Conservation (phyloP, 2,329 filamentous ascomycete genomes). For the Talaromyces sp. region DNA sequence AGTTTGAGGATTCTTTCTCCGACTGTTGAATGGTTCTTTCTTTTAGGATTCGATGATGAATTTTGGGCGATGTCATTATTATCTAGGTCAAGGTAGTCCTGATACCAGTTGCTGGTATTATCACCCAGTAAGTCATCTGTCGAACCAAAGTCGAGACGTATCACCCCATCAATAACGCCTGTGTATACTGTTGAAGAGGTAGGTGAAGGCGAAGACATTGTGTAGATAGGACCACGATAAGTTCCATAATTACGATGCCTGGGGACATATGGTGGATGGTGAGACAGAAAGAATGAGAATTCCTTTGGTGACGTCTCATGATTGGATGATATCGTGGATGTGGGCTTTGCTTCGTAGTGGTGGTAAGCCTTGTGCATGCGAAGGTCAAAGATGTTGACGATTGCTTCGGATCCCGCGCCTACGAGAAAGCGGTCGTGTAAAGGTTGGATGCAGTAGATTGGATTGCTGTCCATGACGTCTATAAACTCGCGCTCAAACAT, state of each 20-base stretch:
- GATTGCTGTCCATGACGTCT: slow-evolving; percentile 56
- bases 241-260: slow-evolving; percentile 21
- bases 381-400: slow-evolving; percentile 62
- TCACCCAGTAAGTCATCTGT: slow-evolving; percentile 40
- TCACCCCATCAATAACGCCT: slow-evolving; percentile 41
- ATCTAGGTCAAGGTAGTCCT: slow-evolving; percentile 27
- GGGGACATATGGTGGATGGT: slow-evolving; percentile 22
- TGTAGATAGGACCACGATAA: slow-evolving; percentile 46
- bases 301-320: slow-evolving; percentile 26
- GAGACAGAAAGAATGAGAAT: slow-evolving; percentile 44
- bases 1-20: slow-evolving; percentile 33
- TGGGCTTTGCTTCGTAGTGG: slow-evolving; percentile 28
- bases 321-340: neutral
- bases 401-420: slow-evolving; percentile 55
- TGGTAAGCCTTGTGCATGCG: slow-evolving; percentile 46
- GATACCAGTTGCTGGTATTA: slow-evolving; percentile 32
- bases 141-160: slow-evolving; percentile 44
- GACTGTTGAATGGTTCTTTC: neutral
- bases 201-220: slow-evolving; percentile 44
- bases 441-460: slow-evolving; percentile 57
- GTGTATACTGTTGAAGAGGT: slow-evolving; percentile 46
- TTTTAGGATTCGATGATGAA: slow-evolving; percentile 20
- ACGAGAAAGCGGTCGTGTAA: slow-evolving; percentile 56
- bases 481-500: slow-evolving; percentile 49
- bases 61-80: slow-evolving; percentile 16